These are phyloP conservation scores for Ceratonia siliqua DNA, from an alignment of 306 rosid species.

Conservation along the genomic window DNA sequence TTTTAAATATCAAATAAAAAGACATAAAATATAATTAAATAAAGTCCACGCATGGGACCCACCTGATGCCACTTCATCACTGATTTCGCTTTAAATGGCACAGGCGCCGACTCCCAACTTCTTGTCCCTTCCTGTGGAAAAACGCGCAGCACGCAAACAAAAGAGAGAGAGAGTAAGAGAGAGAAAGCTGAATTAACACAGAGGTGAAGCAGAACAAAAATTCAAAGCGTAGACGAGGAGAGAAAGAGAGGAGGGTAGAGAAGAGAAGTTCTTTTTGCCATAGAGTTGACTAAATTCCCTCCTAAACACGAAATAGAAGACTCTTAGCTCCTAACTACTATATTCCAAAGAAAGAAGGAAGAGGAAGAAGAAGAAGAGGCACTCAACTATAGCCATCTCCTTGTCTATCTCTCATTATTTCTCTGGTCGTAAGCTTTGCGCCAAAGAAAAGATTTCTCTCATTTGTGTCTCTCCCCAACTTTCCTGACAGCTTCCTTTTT, in stretches of 20 bases:
- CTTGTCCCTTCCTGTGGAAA: not conserved
- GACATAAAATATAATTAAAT: too few relatives aligned
- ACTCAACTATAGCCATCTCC: not conserved
- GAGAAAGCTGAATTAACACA: not conserved
- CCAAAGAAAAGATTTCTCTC: not conserved
- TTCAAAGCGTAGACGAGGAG: constrained; percentile 3
- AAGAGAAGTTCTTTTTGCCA: not conserved
- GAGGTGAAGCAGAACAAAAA: not conserved
- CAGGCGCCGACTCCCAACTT: constrained; percentile 32
- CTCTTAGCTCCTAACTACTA: not conserved
- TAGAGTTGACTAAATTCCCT: constrained; percentile 34
- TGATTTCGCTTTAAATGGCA: constrained; percentile 29
- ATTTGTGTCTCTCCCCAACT: not conserved
- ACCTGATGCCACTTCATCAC: not conserved
- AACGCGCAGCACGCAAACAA: not conserved
- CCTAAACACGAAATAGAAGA: constrained; percentile 29
- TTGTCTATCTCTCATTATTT: not conserved
- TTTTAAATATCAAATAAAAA: too few relatives aligned
- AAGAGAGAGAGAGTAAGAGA: not conserved
- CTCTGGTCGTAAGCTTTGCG: constrained; percentile 29
- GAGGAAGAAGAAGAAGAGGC: not conserved
- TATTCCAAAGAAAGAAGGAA: not conserved
- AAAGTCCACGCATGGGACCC: constrained; percentile 2
- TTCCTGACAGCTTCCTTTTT: constrained; percentile 30
- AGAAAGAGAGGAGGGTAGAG: not conserved